phyloP scores from a whole-genome alignment of 257 asterid species.

The Verbena officinalis region DNA sequence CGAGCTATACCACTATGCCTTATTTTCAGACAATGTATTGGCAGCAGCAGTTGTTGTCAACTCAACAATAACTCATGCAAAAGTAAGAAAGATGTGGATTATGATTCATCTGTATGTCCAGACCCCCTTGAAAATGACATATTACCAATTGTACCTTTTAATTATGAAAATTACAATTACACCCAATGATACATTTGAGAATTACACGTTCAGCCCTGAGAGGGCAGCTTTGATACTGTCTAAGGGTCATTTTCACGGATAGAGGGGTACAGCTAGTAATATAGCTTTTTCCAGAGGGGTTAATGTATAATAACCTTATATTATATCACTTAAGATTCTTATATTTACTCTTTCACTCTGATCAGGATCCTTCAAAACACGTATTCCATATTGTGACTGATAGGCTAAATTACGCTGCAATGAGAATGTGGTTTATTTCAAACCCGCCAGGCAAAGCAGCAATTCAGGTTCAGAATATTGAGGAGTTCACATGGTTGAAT shows the following conservation, averaged over 20 bases:
- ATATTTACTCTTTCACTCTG: conserved; percentile 3
- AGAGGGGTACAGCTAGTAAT: no score
- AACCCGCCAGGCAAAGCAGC: conserved; percentile 54
- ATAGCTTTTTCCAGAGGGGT: no score
- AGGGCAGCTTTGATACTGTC: no score
- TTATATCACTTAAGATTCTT: conserved; percentile 9
- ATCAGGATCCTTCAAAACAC: conserved; percentile 58
- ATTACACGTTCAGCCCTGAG: no score
- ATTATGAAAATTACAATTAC: no score
- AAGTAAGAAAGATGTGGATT: conserved; percentile 34
- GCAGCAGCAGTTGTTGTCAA: conserved; percentile 64
- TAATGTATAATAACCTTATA: no score
- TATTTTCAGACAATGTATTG: conserved; percentile 61
- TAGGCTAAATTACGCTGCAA: conserved; percentile 53
- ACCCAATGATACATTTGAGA: no score
- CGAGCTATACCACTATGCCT: conserved; percentile 54
- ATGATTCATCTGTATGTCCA: not conserved
- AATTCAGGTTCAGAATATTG: conserved; percentile 56
- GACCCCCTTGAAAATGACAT: no score
- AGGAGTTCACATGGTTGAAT: conserved; percentile 56
- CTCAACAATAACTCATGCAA: conserved; percentile 55
- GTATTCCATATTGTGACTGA: conserved; percentile 63
- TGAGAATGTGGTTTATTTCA: conserved; percentile 62
- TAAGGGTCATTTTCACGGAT: no score
- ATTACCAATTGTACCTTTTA: no score